Conservation (phyloP, 306 rosid genomes). For the Cicer judaicum region DNA sequence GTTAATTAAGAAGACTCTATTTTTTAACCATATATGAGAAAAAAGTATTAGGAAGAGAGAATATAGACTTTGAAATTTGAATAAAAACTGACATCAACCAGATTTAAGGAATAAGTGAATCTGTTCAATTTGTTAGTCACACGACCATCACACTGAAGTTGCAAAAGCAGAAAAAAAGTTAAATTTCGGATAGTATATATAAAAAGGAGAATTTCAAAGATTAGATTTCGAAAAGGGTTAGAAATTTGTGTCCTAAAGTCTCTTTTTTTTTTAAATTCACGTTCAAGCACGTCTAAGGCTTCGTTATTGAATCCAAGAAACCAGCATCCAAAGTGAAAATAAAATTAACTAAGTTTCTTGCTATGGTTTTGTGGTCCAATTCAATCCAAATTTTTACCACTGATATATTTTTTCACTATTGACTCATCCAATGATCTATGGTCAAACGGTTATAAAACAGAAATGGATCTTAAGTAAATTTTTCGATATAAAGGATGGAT, state of each 20-base stretch:
- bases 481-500: constrained; percentile 42
- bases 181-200: constrained; percentile 45
- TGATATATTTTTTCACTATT: constrained; percentile 43
- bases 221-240: constrained; percentile 60
- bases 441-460: constrained; percentile 52
- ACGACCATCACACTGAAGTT: constrained; percentile 48
- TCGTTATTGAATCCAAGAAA: constrained; percentile 81
- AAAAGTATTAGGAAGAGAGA: constrained; percentile 49
- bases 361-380: constrained; percentile 47
- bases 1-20: constrained; percentile 53
- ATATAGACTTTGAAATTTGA: constrained; percentile 61
- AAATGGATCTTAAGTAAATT: constrained; percentile 48
- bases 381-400: constrained; percentile 34
- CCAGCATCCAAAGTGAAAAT: constrained; percentile 70
- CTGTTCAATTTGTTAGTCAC: constrained; percentile 26
- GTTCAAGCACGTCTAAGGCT: constrained; percentile 48
- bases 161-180: constrained; percentile 53
- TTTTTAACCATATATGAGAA: constrained; percentile 55
- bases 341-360: neutral
- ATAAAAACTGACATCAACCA: constrained; percentile 66
- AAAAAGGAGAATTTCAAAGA: constrained; percentile 51
- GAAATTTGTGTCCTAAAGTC: constrained; percentile 78
- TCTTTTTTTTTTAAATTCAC: constrained; percentile 53
- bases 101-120: constrained; percentile 45
- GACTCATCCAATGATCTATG: constrained; percentile 46